Conservation (phyloP, 1,284 basidiomycete species). For the Sporisorium reilianum region DNA sequence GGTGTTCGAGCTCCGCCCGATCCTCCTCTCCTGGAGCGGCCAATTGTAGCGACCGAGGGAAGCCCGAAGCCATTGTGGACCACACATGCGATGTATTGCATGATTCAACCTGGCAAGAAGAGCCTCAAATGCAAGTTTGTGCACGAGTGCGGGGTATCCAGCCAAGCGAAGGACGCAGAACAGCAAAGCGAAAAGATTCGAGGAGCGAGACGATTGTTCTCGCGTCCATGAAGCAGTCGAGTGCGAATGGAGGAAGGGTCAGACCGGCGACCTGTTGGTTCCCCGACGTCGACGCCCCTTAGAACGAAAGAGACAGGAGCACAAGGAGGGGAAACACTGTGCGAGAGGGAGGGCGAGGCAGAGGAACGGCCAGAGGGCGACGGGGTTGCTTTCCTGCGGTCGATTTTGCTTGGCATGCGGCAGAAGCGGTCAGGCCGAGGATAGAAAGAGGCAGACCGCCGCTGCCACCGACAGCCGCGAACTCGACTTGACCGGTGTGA, state of each 20-base stretch:
- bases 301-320: neutral
- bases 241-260: neutral
- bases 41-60: neutral
- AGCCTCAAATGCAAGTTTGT: too few species aligned
- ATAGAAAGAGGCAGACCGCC: neutral
- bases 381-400: constrained; percentile 2
- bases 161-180: neutral
- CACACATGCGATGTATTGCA: too few species aligned
- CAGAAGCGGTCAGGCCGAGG: neutral
- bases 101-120: neutral
- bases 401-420: constrained; percentile 4
- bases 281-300: neutral
- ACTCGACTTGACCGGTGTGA: too few species aligned
- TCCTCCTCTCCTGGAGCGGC: neutral
- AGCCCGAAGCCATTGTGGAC: neutral
- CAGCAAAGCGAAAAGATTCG: neutral
- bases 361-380: neutral
- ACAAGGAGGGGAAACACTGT: too few species aligned
- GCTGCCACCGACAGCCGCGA: neutral
- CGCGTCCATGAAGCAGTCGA: neutral
- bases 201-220: neutral
- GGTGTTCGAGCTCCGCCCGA: neutral
- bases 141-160: too few species aligned
- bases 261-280: neutral
- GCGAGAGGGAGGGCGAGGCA: neutral